Evolutionary conservation across 1,284 basidiomycete species (phyloP).

Genomic region (Pseudozyma tsukubaensis): DNA sequence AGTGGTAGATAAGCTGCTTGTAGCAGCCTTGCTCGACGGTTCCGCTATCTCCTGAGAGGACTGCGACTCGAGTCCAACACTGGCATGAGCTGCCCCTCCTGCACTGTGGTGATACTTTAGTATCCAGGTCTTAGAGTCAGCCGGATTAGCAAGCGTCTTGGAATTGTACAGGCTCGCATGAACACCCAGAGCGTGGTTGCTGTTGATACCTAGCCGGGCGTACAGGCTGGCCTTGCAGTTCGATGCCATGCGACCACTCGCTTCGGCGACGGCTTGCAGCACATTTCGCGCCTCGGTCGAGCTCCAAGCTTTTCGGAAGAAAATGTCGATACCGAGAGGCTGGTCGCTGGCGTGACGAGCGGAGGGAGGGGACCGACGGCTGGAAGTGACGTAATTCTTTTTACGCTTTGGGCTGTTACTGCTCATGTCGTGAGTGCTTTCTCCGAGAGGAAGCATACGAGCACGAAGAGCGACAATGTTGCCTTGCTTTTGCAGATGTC

Average conservation of each 20-base stretch:
- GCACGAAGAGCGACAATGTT: conserved; percentile 30
- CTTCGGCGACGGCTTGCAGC: conserved; percentile 16
- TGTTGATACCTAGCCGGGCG: conserved; percentile 22
- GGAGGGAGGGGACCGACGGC: conserved; percentile 6
- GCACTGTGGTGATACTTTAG: neutral
- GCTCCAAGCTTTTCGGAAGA: conserved; percentile 29
- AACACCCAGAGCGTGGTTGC: conserved; percentile 11
- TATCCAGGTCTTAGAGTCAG: conserved; percentile 20
- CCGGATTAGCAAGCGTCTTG: conserved; percentile 17
- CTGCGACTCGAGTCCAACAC: too few relatives aligned
- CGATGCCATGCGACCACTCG: conserved; percentile 22
- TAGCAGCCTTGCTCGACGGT: neutral
- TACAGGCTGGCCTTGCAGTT: conserved; percentile 39
- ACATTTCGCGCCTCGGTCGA: conserved; percentile 18
- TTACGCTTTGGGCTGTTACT: conserved; percentile 9
- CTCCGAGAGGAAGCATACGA: conserved; percentile 10
- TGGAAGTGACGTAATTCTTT: conserved; percentile 12
- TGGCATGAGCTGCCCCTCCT: too few relatives aligned
- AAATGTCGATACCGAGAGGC: conserved; percentile 31
- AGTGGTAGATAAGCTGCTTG: neutral
- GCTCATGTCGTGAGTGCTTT: neutral
- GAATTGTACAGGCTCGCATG: conserved; percentile 21
- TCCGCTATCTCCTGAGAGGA: neutral
- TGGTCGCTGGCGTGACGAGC: neutral
- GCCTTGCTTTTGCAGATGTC: conserved; percentile 14